phyloP scores from a whole-genome alignment of 2,329 filamentous ascomycete species.

The Raffaelea ambrosiae region DNA sequence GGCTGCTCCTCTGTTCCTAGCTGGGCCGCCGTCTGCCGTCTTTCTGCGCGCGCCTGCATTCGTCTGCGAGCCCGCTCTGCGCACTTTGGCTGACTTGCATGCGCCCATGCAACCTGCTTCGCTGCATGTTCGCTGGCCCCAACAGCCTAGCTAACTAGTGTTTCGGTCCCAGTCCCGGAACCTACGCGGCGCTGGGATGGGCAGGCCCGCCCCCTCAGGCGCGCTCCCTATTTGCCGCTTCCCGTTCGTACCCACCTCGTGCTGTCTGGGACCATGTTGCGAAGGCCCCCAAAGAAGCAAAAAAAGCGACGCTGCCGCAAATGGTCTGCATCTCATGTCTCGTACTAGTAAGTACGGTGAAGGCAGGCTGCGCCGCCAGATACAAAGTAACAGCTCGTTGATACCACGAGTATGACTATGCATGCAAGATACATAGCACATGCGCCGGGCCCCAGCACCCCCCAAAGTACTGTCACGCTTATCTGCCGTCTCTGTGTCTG shows the following conservation, averaged over 20 bases:
- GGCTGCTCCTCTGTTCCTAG: too few species aligned
- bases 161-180: constrained; percentile 6
- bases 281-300: too few species aligned
- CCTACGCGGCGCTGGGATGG: constrained; percentile 5
- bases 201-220: constrained; percentile 8
- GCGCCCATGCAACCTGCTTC: neutral
- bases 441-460: too few species aligned
- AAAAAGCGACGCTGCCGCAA: neutral
- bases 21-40: neutral
- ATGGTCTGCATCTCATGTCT: too few species aligned
- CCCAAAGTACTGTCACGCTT: too few species aligned
- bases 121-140: neutral
- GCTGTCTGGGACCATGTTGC: neutral
- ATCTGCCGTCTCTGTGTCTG: too few species aligned
- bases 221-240: constrained; percentile 8
- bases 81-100: constrained; percentile 1
- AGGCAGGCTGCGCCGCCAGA: too few species aligned
- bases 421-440: too few species aligned
- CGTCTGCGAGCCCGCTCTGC: neutral
- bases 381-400: too few species aligned
- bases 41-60: neutral
- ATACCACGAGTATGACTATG: too few species aligned
- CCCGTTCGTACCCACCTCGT: constrained; percentile 6
- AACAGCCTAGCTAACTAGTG: neutral
- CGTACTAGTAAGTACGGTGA: too few species aligned